Conservation (phyloP, 495 filamentous ascomycete species). For the Oidiodendron maius region DNA sequence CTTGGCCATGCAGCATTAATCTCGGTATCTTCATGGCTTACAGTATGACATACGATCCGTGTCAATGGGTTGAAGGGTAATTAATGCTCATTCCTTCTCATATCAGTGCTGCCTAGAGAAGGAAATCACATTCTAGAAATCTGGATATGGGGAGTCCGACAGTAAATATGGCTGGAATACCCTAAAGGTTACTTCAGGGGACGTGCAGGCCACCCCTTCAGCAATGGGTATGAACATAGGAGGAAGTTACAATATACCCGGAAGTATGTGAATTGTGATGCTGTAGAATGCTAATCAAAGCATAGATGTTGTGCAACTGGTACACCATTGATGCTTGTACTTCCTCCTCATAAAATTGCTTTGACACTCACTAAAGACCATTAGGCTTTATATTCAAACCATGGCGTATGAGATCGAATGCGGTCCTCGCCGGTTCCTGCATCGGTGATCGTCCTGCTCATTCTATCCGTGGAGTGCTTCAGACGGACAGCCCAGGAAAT, state of each 20-base stretch:
- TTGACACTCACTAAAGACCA: too few species aligned
- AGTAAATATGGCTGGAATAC: neutral
- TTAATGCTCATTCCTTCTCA: too few species aligned
- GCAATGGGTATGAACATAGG: constrained; percentile 23
- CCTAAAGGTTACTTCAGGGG: constrained; percentile 8
- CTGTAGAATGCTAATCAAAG: neutral
- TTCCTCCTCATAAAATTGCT: too few species aligned
- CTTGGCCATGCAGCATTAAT: too few species aligned
- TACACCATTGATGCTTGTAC: constrained; percentile 59
- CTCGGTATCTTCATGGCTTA: too few species aligned
- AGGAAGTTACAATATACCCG: constrained; percentile 38
- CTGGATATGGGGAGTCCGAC: constrained; percentile 15
- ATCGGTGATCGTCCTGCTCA: constrained; percentile 62
- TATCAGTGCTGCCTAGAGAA: too few species aligned
- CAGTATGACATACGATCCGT: too few species aligned
- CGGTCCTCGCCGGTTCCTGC: constrained; percentile 64
- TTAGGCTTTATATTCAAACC: constrained; percentile 55
- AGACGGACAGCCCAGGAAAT: constrained; percentile 51
- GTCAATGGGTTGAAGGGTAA: too few species aligned
- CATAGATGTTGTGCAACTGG: constrained; percentile 77
- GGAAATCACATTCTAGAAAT: too few species aligned
- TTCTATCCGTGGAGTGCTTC: constrained; percentile 56
- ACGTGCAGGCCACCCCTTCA: constrained; percentile 6
- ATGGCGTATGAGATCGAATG: constrained; percentile 58
- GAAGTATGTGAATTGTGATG: too few species aligned